These are phyloP conservation scores for Penicillium sp. DNA, from an alignment of 2,329 filamentous ascomycete species.

Conservation along the genomic window DNA sequence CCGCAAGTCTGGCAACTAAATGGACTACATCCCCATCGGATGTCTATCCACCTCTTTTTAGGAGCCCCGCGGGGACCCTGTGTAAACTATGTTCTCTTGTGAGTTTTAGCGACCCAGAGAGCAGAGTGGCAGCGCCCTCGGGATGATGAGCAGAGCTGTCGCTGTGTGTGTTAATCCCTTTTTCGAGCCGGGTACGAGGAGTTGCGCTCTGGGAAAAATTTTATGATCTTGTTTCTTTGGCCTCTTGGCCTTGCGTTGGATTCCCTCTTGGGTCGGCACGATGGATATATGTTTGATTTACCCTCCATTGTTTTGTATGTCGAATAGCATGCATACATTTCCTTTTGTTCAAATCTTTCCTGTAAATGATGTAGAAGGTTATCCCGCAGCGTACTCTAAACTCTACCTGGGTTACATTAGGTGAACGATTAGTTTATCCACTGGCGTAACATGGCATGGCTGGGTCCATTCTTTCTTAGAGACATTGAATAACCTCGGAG, in stretches of 20 bases:
- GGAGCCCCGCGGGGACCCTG: slow-evolving; percentile 9
- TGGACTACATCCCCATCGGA: slow-evolving; percentile 3
- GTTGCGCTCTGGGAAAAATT: slow-evolving; percentile 40
- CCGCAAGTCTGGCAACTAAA: slow-evolving; percentile 58
- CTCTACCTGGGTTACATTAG: too few species aligned
- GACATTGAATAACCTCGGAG: slow-evolving; percentile 7
- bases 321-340: slow-evolving; percentile 43
- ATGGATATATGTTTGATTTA: slow-evolving; percentile 46
- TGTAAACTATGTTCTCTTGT: slow-evolving; percentile 34
- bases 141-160: slow-evolving; percentile 3
- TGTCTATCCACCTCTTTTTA: slow-evolving; percentile 1
- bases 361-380: too few species aligned
- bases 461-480: too few species aligned
- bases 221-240: slow-evolving; percentile 39
- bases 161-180: slow-evolving; percentile 25
- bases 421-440: too few species aligned
- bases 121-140: slow-evolving; percentile 14
- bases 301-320: slow-evolving; percentile 39
- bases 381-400: too few species aligned
- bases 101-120: slow-evolving; percentile 31
- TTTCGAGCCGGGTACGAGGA: slow-evolving; percentile 38
- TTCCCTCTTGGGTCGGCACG: slow-evolving; percentile 41
- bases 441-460: too few species aligned
- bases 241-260: slow-evolving; percentile 32
- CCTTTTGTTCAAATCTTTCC: slow-evolving; percentile 30